A percentile compares a stretch with the other conserved stretches of the same genome.
These are phyloP conservation scores for Infundibulicybe gibba DNA, from an alignment of 768 basidiomycete species.

Conservation along the genomic window DNA sequence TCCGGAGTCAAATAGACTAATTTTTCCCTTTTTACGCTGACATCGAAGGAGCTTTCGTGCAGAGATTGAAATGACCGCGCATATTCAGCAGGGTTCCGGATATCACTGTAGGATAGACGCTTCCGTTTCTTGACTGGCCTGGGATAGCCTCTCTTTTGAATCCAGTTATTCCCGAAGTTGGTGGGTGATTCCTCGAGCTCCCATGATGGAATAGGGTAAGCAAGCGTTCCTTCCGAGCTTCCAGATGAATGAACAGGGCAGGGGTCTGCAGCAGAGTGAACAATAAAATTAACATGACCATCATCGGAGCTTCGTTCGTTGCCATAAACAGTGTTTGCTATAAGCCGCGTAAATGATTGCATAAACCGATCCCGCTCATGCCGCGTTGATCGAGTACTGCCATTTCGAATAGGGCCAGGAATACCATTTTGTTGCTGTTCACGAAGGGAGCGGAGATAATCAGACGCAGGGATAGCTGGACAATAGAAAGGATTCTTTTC, in stretches of 20 bases:
- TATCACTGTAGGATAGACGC: constrained; percentile 36
- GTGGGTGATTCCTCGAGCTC: constrained; percentile 9
- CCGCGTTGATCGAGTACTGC: constrained; percentile 8
- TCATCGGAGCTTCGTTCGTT: neutral
- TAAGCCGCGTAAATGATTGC: constrained; percentile 26
- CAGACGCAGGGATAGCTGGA: constrained; percentile 41
- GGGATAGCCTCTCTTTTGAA: constrained; percentile 7
- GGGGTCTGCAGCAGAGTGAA: neutral
- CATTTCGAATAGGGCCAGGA: constrained; percentile 10
- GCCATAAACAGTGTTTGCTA: constrained; percentile 24
- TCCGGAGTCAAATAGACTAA: constrained; percentile 17
- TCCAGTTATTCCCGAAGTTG: constrained; percentile 1
- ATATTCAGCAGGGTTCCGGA: constrained; percentile 38
- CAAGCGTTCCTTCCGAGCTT: no score
- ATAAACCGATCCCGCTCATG: constrained; percentile 15
- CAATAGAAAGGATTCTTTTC: constrained; percentile 59
- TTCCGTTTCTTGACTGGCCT: constrained; percentile 19
- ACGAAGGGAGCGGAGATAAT: constrained; percentile 45
- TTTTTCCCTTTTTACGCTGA: constrained; percentile 32
- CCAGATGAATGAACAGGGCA: neutral
- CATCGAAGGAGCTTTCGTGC: constrained; percentile 42
- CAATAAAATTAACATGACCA: neutral
- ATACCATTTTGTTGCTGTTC: no score
- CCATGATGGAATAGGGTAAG: constrained; percentile 12
- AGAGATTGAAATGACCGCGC: constrained; percentile 37